Base-by-base conservation (phyloP, 768 basidiomycete species). In the Suillus ampliporus region DNA sequence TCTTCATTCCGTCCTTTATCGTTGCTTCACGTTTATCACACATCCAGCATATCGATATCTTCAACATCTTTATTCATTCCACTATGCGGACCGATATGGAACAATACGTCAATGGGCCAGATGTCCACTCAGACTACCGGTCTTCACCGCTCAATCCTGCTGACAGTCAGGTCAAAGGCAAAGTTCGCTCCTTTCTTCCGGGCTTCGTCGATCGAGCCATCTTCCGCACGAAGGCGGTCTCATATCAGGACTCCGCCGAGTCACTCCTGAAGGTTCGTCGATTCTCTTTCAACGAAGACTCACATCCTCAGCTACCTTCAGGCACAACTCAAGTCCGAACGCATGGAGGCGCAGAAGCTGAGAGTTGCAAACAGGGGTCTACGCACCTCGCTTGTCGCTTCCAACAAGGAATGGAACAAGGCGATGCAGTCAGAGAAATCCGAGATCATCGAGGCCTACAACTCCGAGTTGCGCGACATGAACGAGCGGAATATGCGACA, bases 131-230 rank as follows among this genome's bases (percentile, higher is more conserved):
- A 13, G 19, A 31, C 6, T 26, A 51, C 28, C 50, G 31, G 11
- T 51, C 28, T 11, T 31, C 11, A 51, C 50, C 31, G 3, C 50
- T 15, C 5, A 31, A n/a, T 19, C 50, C 28, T 13, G 50, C 50
- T 11, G 1, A n/a, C 28, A 17, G 48, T 3, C 50, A 51, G 28
- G 19, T 28, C 28, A 50, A 31, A 28, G 19, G 28, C 28, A 51
- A 31, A 51, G 28, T 51, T 34, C 31, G 11, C 34, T 51, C 31
- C 19, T 51, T 51, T 34, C 31, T 51, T 34, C 50, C 50, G n/a
- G 31, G 50, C 50, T 51, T 51, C 31, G 50, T 51, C 50, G 50
- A 51, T 51, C 50, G 50, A 13, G 31, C 19, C 10, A 51, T 51
- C 28, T 51, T 51, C 28, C 50, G 28, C 6, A 5, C 19, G 5